Percentiles rank a stretch among this genome's conserved stretches.
phyloP scores from a whole-genome alignment of 192 early-diverging fungal genomes.

The Neocallimastix lanati region DNA sequence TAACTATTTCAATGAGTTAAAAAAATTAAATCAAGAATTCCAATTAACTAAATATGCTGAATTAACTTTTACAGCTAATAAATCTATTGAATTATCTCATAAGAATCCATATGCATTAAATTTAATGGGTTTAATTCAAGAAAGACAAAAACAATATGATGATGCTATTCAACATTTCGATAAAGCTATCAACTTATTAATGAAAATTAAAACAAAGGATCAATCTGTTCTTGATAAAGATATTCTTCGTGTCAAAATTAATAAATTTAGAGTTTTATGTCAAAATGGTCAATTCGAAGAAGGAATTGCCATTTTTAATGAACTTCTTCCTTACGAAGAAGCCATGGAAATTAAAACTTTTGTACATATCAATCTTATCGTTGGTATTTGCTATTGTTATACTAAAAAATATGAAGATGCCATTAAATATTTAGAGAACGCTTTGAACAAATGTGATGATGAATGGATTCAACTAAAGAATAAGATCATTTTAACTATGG shows the following conservation, averaged over 20 bases:
- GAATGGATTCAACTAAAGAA: neutral
- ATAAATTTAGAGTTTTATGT: neutral
- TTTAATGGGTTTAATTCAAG: neutral
- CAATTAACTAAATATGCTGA: neutral
- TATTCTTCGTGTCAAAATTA: neutral
- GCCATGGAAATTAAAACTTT: neutral
- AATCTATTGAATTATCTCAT: neutral
- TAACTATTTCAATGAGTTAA: neutral
- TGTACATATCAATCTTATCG: neutral
- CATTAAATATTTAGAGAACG: neutral
- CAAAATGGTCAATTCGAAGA: neutral
- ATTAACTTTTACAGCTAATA: neutral
- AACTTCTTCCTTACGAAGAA: neutral
- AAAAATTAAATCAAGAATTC: neutral
- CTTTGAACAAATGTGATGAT: neutral
- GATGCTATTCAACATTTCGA: neutral
- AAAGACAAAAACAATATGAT: neutral
- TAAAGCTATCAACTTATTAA: neutral
- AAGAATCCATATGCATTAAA: neutral
- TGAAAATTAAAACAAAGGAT: neutral
- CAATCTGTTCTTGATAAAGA: neutral
- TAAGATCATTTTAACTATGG: neutral
- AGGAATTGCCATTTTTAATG: neutral
- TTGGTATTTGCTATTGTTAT: neutral
- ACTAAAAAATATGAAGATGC: neutral